Evolutionary conservation across 805 yeast species (phyloP).

Genomic region (Pichia deserticola): DNA sequence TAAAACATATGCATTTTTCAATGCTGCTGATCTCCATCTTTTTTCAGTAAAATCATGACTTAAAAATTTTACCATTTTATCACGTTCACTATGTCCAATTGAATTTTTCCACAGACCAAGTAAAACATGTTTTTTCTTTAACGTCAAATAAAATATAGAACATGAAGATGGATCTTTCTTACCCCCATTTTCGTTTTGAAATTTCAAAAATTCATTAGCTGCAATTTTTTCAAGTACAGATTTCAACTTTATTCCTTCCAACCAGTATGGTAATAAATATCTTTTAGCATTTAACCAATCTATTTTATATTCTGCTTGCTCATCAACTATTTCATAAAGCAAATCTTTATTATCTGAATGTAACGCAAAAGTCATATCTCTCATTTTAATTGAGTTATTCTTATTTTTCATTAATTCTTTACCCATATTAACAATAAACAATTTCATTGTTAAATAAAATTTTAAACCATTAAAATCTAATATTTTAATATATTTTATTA

Average conservation of each 20-base stretch:
- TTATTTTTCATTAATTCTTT: conserved; percentile 16
- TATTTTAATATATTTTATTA: conserved; percentile 33
- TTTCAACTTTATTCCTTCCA: conserved; percentile 36
- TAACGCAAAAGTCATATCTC: conserved; percentile 84
- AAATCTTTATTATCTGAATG: conserved; percentile 75
- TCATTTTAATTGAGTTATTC: conserved; percentile 45
- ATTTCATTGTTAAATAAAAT: conserved; percentile 62
- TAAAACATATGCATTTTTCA: conserved; percentile 86
- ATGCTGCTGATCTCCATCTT: conserved; percentile 84
- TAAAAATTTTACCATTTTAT: conserved; percentile 72
- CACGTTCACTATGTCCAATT: conserved; percentile 69
- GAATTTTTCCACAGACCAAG: conserved; percentile 79
- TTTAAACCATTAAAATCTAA: conserved; percentile 63
- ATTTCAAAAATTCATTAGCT: conserved; percentile 50
- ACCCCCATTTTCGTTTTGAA: conserved; percentile 33
- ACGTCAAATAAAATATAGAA: conserved; percentile 69
- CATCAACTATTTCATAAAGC: conserved; percentile 43
- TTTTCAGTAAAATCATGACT: conserved; percentile 65
- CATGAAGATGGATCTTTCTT: conserved; percentile 65
- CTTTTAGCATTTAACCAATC: conserved; percentile 56
- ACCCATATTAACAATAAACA: conserved; percentile 42
- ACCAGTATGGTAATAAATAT: conserved; percentile 71
- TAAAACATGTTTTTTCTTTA: conserved; percentile 68
- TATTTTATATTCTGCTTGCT: conserved; percentile 27
- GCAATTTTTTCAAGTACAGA: conserved; percentile 64